Base-by-base conservation (phyloP, 306 rosid genomes). In the Albizia julibrissin region DNA sequence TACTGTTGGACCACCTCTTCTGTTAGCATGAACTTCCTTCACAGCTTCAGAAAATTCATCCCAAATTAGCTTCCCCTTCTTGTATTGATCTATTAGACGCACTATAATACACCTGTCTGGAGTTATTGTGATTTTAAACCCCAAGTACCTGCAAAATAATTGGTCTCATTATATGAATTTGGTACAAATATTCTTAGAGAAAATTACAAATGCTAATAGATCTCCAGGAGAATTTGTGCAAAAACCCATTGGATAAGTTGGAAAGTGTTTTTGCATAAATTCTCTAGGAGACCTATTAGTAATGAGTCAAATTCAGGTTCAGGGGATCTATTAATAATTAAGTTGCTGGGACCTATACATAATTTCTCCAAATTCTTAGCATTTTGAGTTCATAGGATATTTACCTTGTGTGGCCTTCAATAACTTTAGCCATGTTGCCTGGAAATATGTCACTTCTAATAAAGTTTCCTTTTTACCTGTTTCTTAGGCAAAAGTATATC, bases 351-450 rank as follows among this genome's bases (percentile, higher is more conserved):
- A 52, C 10, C 11, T 7, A 22, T 58, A 22, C 15, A 13, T 58
- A 22, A 22, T 8, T 58, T 56, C 24, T 29, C 65, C 65, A 26
- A 24, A 4, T 39, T 27, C 15, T 9, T 3, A 34, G 46, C 19
- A 16, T 33, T 15, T 16, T 15, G 43, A 37, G 3, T 34, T 68
- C 15, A 3, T 19, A 18, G 37, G n/a, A 24, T 3, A 10, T 64
- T 33, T 82, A 89, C 96, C 93, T 84, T 69, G 90, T 90, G 67
- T 90, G 92, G 72, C 97, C 97, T 86, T 86, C 92, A 29, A 89
- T 91, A 52, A 89, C 92, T 87, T 86, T 92, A 24, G 91, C 97
- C 92, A 90, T 89, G 88, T 92, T 92, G 79, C 94, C 94, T 24
- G 84, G 86, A 24, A 84, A 92, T 4, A 89, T 89, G 64, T 90